Conservation (phyloP, 2,329 filamentous ascomycete genomes). For the Sarocladium kiliense region DNA sequence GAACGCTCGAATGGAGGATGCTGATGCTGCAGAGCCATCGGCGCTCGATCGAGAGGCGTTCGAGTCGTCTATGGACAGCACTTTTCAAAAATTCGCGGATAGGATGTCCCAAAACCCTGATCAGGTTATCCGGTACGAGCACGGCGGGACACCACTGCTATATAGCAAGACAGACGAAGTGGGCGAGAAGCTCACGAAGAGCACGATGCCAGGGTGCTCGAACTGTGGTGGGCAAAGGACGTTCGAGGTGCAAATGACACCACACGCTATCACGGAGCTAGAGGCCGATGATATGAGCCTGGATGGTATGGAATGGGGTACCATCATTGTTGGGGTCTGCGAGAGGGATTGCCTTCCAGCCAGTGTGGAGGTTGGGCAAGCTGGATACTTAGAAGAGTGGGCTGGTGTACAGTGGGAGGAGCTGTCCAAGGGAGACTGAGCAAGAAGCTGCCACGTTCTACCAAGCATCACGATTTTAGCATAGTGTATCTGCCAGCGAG, state of each 20-base stretch:
- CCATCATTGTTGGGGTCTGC: slow-evolving; percentile 82
- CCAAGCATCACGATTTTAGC: neutral
- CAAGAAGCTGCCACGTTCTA: slow-evolving; percentile 9
- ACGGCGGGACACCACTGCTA: slow-evolving; percentile 65
- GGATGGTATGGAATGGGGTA: slow-evolving; percentile 98
- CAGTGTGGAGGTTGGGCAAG: slow-evolving; percentile 53
- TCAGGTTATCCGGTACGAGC: slow-evolving; percentile 78
- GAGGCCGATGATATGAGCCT: slow-evolving; percentile 69
- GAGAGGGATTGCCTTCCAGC: slow-evolving; percentile 66
- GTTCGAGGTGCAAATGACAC: slow-evolving; percentile 90
- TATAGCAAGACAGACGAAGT: slow-evolving; percentile 75
- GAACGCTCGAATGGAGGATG: slow-evolving; percentile 38
- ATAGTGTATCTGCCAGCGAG: neutral
- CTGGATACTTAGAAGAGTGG: slow-evolving; percentile 91
- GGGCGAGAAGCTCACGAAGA: slow-evolving; percentile 54
- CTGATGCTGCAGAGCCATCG: slow-evolving; percentile 33
- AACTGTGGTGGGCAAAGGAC: slow-evolving; percentile 71
- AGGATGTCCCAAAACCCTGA: slow-evolving; percentile 75
- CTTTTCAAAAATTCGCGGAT: slow-evolving; percentile 77
- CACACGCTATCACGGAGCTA: slow-evolving; percentile 82
- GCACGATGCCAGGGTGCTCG: slow-evolving; percentile 65
- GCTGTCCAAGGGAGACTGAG: slow-evolving; percentile 35
- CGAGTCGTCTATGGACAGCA: slow-evolving; percentile 68
- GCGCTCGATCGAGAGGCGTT: slow-evolving; percentile 65
- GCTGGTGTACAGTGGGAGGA: slow-evolving; percentile 98